Base-by-base conservation (phyloP, 2,329 filamentous ascomycete genomes). In the Verticillium zaregamsianum region DNA sequence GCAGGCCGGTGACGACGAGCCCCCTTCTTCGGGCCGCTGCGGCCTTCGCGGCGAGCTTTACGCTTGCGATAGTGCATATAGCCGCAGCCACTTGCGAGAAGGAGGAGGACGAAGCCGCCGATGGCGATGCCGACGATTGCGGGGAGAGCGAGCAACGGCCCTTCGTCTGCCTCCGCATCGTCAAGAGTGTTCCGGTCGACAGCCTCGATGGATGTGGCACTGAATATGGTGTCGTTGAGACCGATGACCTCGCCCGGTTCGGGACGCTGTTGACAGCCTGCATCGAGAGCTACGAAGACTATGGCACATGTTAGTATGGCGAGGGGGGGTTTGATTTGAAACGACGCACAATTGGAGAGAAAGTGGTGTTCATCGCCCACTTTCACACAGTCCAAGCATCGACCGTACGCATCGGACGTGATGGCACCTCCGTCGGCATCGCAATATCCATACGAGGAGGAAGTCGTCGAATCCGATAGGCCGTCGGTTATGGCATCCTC, bases 201-300 rank as follows among this genome's bases (percentile, higher is more conserved):
- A 14, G 76, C 71, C 1, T 66, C 59, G 55, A 77, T 66, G 25
- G 63, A 64, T 2, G 68, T 70, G 5, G 68, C 68, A 32, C 77
- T 73, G 65, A 83, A 83, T 59, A 83, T 72, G 11, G 79, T 81
- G 61, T 72, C 77, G 61, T 77, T 80, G 52, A 83, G 74, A 5
- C 74, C 72, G 28, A 83, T 59, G 33, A 72, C 58, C 2, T 64
- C 68, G 2, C 75, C 75, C 1, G 73, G 63, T 0, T 72, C 63
- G 0, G 82, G 81, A 35, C 76, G 73, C 64, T 85, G 81, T 39
- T 74, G 69, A 65, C 83, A 86, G 55, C 79, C 83, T 3, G 82
- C 81, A 65, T 80, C 73, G 4, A 86, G 73, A 9, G 82, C 82
- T 5, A 82, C 69, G 57, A 86, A 73, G 64, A 80, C 82, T 84